Base-by-base conservation (phyloP, 139 green algal genomes). In the Tetradesmus obliquus region DNA sequence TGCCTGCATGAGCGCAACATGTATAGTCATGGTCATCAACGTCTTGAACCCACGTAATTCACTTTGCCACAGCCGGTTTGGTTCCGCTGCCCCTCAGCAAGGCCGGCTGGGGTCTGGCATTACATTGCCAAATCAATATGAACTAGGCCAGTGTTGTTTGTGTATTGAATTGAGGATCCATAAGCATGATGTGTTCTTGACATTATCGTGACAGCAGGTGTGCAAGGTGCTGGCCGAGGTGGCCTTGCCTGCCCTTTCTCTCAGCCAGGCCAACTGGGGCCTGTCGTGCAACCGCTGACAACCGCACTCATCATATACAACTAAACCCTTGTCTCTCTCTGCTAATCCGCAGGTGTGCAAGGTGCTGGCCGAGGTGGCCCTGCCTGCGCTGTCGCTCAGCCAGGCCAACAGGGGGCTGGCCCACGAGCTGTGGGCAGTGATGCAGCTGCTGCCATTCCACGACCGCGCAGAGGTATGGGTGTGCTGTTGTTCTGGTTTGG, bases 221-320 rank as follows among this genome's bases (percentile, higher is more conserved):
- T 74, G 20, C 19, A 74, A 66, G 10, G 76, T 86, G 17, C 12
- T 87, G 54, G 57, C 86, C 3, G 19, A 60, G 3, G 84, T 88
- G 58, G 88, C 98, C 57, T 88, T 99, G 87, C 97, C 97, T 10
- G 95, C 94, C 3, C 84, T 96, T 45, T 87, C 32, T n/a, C 90
- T 98, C 55, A 81, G 94, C n/a, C 94, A 94, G 13, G 91, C 93
- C 87, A 96, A 95, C 79, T 89, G 93, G 8, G 94, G 92, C 2
- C 85, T 97, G 51, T 92, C 92, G 5, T 60, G 71, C 13, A 94
- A 97, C 91, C 86, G 97, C 24, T 99, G 97, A 97, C 86, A 91
- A 2, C 89, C 96, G 22, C 87, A 98, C 8, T 4, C 60, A 19
- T 19, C 60, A 4, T 4, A 22, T 9, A 66, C 57, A 66, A 8